phyloP scores from a whole-genome alignment of 805 yeast species.

The Saturnispora ahearnii region DNA sequence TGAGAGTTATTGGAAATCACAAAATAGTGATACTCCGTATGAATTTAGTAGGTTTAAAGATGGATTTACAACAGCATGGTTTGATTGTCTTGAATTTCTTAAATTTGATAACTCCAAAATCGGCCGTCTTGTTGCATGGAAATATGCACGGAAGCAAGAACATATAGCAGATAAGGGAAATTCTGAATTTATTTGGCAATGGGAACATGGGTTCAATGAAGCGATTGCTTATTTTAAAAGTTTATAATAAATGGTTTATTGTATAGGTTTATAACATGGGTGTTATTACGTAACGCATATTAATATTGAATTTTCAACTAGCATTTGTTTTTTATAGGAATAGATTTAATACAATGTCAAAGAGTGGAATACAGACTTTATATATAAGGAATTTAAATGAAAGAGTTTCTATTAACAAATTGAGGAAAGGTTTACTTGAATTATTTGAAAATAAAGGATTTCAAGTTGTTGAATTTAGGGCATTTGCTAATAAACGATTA shows the following conservation, averaged over 20 bases:
- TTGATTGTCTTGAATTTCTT: constrained; percentile 62
- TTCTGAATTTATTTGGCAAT: constrained; percentile 68
- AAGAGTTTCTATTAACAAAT: constrained; percentile 43
- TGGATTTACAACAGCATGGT: constrained; percentile 71
- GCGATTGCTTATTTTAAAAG: constrained; percentile 41
- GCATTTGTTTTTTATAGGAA: not conserved
- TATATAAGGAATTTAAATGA: constrained; percentile 71
- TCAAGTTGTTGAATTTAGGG: constrained; percentile 35
- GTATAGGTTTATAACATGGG: not conserved
- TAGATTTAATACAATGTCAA: not conserved
- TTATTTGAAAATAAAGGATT: constrained; percentile 43
- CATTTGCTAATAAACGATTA: constrained; percentile 53
- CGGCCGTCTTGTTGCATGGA: constrained; percentile 73
- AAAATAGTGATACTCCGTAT: constrained; percentile 48
- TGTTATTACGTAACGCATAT: not conserved
- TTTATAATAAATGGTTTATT: not conserved
- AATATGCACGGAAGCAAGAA: constrained; percentile 47
- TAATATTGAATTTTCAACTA: not conserved
- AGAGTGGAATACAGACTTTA: not conserved
- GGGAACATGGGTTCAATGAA: constrained; percentile 74
- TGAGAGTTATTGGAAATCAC: constrained; percentile 56
- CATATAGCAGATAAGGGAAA: constrained; percentile 50
- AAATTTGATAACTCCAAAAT: constrained; percentile 57
- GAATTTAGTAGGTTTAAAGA: constrained; percentile 78
- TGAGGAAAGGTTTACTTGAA: constrained; percentile 35